Base-by-base conservation (phyloP, 345 rosid species). In the Populus pruinosa region DNA sequence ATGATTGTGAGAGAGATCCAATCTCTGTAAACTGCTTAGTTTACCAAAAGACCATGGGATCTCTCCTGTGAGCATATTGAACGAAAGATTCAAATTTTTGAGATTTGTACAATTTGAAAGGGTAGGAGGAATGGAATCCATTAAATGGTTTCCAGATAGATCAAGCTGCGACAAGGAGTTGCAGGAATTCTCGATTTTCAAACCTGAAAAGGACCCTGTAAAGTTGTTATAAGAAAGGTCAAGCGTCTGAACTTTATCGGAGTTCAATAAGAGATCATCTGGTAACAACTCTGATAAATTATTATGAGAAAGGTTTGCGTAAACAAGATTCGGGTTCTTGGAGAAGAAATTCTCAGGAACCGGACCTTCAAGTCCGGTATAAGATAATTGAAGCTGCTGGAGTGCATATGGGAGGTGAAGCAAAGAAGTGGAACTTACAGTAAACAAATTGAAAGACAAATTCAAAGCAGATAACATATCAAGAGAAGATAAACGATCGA, bases 141-240 rank as follows among this genome's bases (percentile, higher is more conserved):
- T 20, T 39, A 95, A 69, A 74, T 78, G 83, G 82, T 95, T 95
- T 17, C 69, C 87, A 8, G 99, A 95, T 11, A 95, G 79, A 82
- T 95, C 96, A 35, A 95, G 88, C 21, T 76, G 86, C 74, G 86
- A 71, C 82, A 95, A 81, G 72, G 93, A 88, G 78, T 79, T 77
- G 88, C 95, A 91, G 35, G 96, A 88, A 71, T 81, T 82, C 65
- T 85, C 88, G 39, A 89, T 80, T 75, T 76, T 83, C 77, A 91
- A 79, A 72, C 87, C 87, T 33, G 96, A 87, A 81, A 95, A 89
- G 1, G 93, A 79, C n/a, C 99, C 98, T 36, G 97, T 85, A n/a
- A 95, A 79, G 78, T 95, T 95, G 88, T 95, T 95, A 74, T 80
- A 80, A 29, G 99, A 95, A 18, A 95, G 86, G 78, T 93, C 98